Percentiles rank a stretch among this genome's conserved stretches.
phyloP scores from a whole-genome alignment of 495 filamentous ascomycete species.

The Articulospora tetracladia region DNA sequence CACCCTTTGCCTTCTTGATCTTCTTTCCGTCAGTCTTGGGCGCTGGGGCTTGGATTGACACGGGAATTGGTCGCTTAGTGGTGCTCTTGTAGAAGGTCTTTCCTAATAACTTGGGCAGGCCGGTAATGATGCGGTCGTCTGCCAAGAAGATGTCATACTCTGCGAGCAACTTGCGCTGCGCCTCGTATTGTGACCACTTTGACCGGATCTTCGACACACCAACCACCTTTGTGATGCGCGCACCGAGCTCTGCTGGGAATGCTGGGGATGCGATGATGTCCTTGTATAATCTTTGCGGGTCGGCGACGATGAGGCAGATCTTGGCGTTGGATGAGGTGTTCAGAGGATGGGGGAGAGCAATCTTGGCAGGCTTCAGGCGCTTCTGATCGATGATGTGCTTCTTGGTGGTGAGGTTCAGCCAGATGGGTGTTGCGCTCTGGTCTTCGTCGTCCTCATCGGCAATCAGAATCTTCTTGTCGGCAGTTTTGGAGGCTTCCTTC shows the following conservation, averaged over 20 bases:
- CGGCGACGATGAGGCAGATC: constrained; percentile 79
- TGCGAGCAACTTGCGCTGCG: constrained; percentile 71
- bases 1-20: constrained; percentile 46
- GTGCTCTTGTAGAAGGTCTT: constrained; percentile 80
- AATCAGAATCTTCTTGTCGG: constrained; percentile 70
- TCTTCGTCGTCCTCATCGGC: constrained; percentile 54
- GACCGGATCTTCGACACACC: constrained; percentile 76
- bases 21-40: constrained; percentile 64
- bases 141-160: constrained; percentile 88
- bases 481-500: constrained; percentile 42
- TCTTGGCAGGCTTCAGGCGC: constrained; percentile 68
- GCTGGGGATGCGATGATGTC: constrained; percentile 71
- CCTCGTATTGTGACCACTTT: constrained; percentile 85
- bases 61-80: constrained; percentile 81
- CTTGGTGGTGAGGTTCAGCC: constrained; percentile 86
- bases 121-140: constrained; percentile 76
- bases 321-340: constrained; percentile 56
- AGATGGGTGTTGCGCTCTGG: constrained; percentile 53
- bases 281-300: constrained; percentile 88
- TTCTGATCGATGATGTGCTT: constrained; percentile 75
- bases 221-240: constrained; percentile 76
- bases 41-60: constrained; percentile 63
- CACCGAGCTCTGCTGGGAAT: constrained; percentile 68
- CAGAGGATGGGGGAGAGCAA: constrained; percentile 64
- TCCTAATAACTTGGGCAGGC: constrained; percentile 72